phyloP scores from a whole-genome alignment of 2,329 filamentous ascomycete genomes.

The Apiospora arundinis region DNA sequence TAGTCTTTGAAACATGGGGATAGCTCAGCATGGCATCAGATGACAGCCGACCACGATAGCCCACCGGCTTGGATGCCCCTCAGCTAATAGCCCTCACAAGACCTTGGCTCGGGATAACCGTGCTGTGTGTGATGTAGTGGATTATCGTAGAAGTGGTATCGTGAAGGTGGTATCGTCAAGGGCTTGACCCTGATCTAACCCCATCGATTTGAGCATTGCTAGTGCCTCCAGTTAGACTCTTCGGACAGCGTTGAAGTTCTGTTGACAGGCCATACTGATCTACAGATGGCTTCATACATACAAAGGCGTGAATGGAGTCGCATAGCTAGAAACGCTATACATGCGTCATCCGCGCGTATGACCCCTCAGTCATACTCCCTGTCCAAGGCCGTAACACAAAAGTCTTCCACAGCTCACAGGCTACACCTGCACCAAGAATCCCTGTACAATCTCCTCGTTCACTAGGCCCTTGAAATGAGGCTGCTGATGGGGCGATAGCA shows the following conservation, averaged over 20 bases:
- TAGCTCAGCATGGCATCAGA: not conserved
- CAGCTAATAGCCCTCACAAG: not conserved
- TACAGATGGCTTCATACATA: not conserved
- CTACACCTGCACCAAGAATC: not conserved
- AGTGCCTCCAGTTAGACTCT: not conserved
- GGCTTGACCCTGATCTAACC: not conserved
- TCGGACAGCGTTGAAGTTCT: not conserved
- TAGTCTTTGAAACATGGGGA: not conserved
- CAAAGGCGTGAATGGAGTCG: not conserved
- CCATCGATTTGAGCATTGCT: not conserved
- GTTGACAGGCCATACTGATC: not conserved
- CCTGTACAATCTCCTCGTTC: conserved; percentile 8
- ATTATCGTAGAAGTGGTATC: not conserved
- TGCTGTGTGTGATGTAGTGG: not conserved
- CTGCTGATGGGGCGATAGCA: not conserved
- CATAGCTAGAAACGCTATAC: not conserved
- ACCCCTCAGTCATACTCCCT: not conserved
- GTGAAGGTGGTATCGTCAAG: not conserved
- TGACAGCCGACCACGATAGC: not conserved
- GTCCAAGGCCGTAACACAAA: not conserved
- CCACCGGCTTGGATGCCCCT: not conserved
- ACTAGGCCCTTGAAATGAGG: not conserved
- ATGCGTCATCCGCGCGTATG: not conserved
- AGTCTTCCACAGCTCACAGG: not conserved
- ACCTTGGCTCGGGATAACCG: not conserved